Percentiles rank a stretch among this genome's conserved stretches.
Evolutionary conservation across 805 yeast genomes (phyloP).

Genomic region (Lipomyces spencermartinsiae): DNA sequence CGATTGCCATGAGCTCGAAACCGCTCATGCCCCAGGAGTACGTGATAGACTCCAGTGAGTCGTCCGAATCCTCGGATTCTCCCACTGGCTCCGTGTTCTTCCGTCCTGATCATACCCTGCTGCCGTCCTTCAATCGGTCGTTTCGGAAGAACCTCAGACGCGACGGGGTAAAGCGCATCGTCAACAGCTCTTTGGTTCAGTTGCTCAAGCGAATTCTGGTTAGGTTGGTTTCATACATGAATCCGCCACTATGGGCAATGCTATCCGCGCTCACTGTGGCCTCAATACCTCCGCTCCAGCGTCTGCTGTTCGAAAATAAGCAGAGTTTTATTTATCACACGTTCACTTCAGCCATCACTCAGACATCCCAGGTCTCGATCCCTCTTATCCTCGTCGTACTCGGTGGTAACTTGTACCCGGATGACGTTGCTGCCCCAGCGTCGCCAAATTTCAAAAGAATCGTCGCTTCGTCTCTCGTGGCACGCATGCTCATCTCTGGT

Average conservation of each 20-base stretch:
- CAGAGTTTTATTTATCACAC: conserved; percentile 58
- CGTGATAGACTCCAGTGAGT: conserved; percentile 1
- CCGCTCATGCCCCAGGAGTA: conserved; percentile 31
- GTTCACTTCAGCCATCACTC: conserved; percentile 58
- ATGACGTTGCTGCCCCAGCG: conserved; percentile 52
- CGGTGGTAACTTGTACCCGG: conserved; percentile 67
- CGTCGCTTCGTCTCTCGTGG: conserved; percentile 58
- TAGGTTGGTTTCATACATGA: conserved; percentile 55
- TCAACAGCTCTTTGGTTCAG: background rate
- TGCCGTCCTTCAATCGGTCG: background rate
- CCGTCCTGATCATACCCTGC: background rate
- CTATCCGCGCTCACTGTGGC: conserved; percentile 65
- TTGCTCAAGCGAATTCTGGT: background rate
- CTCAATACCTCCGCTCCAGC: conserved; percentile 57
- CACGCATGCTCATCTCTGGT: conserved; percentile 68
- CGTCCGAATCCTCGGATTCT: background rate
- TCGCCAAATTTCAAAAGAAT: conserved; percentile 46
- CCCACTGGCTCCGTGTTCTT: background rate
- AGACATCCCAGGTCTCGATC: conserved; percentile 63
- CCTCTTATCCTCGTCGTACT: conserved; percentile 66
- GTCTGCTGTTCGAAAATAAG: conserved; percentile 51
- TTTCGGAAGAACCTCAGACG: background rate
- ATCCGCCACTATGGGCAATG: conserved; percentile 72
- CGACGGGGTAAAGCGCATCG: background rate
- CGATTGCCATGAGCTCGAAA: conserved; percentile 28